phyloP scores from a whole-genome alignment of 2,329 filamentous ascomycete genomes.

The Sporothrix dimorphospora region DNA sequence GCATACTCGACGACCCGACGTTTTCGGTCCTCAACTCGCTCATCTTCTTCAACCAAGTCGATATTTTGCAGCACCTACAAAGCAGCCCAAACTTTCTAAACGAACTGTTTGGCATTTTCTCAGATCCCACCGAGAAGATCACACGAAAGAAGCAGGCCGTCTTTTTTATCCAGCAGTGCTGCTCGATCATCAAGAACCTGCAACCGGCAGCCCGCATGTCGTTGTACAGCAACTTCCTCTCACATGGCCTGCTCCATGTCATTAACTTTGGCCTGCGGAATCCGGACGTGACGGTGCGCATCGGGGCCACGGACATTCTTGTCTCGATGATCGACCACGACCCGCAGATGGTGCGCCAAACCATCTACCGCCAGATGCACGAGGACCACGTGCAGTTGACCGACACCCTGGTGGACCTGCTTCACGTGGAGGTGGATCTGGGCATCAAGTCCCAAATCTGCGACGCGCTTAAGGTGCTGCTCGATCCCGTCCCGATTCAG shows the following conservation, averaged over 20 bases:
- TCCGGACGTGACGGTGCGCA: constrained; percentile 78
- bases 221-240: constrained; percentile 88
- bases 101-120: constrained; percentile 83
- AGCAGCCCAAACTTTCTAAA: constrained; percentile 75
- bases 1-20: constrained; percentile 95
- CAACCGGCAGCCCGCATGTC: constrained; percentile 80
- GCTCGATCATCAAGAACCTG: constrained; percentile 89
- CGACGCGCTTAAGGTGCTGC: constrained; percentile 89
- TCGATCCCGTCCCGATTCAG: constrained; percentile 68
- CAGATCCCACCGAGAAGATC: constrained; percentile 62
- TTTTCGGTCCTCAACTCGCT: constrained; percentile 97
- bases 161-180: constrained; percentile 95
- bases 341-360: constrained; percentile 87
- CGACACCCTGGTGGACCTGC: constrained; percentile 87
- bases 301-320: constrained; percentile 91
- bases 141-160: constrained; percentile 91
- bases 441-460: constrained; percentile 95
- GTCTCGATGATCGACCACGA: constrained; percentile 96
- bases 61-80: constrained; percentile 95
- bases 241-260: constrained; percentile 82
- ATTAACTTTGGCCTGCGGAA: constrained; percentile 91
- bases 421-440: constrained; percentile 87
- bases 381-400: constrained; percentile 85
- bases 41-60: constrained; percentile 99
- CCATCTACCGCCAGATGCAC: constrained; percentile 88